These are phyloP conservation scores for Microdochium nivale DNA, from an alignment of 2,329 filamentous ascomycete genomes.

Conservation along the genomic window DNA sequence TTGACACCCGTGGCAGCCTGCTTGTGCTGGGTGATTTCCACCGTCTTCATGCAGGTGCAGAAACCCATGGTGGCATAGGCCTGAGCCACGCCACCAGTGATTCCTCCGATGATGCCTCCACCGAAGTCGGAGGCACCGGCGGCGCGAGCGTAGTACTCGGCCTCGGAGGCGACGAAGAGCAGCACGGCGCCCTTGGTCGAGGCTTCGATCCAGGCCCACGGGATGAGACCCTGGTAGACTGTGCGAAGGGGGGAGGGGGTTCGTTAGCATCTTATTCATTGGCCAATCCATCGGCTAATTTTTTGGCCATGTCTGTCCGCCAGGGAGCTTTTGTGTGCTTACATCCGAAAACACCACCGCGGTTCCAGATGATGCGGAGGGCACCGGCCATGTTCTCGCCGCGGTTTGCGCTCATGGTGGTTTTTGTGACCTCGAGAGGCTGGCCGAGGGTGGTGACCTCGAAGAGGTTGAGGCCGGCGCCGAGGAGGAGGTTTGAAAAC, in stretches of 20 bases:
- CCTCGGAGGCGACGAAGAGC: conserved; percentile 97
- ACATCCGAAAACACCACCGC: conserved; percentile 93
- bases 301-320: too few species aligned
- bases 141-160: conserved; percentile 84
- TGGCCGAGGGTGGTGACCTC: conserved; percentile 64
- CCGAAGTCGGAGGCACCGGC: conserved; percentile 81
- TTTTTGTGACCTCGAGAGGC: conserved; percentile 98
- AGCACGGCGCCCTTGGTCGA: conserved; percentile 98
- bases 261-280: conserved; percentile 12
- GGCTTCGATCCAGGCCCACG: conserved; percentile 99
- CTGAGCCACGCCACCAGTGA: conserved; percentile 91
- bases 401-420: conserved; percentile 97
- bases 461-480: conserved; percentile 91
- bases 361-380: conserved; percentile 81
- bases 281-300: too few species aligned
- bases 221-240: conserved; percentile 99
- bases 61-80: conserved; percentile 99
- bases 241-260: conserved; percentile 10
- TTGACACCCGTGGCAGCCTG: conserved; percentile 73
- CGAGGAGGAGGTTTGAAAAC: conserved; percentile 96
- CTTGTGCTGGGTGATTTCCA: conserved; percentile 99
- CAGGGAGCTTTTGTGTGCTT: conserved; percentile 40
- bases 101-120: conserved; percentile 81
- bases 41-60: conserved; percentile 99
- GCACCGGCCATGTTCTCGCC: conserved; percentile 76